A percentile compares a stretch with the other conserved stretches of the same genome.
Evolutionary conservation across 805 yeast species (phyloP).

Genomic region (Ogataea polymorpha): DNA sequence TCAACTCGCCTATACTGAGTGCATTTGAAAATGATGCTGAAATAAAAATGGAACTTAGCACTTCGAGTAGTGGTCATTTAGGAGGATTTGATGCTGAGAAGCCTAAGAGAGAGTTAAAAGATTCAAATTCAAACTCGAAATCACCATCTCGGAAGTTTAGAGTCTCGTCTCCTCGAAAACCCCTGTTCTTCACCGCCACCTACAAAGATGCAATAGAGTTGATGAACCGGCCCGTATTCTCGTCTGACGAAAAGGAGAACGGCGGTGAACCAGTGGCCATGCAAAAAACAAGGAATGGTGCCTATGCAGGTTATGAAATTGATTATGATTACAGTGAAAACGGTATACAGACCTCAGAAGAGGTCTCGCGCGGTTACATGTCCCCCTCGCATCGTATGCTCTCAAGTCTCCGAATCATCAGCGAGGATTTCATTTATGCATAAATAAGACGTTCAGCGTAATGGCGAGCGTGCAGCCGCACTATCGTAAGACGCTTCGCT

Average conservation of each 20-base stretch:
- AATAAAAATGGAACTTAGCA: neutral
- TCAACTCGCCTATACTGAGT: slow-evolving; percentile 1
- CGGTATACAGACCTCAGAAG: neutral
- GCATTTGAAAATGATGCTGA: neutral
- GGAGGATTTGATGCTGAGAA: neutral
- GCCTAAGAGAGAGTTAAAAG: neutral
- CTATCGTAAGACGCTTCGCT: slow-evolving; percentile 30
- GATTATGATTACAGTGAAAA: neutral
- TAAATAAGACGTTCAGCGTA: neutral
- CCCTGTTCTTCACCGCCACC: slow-evolving; percentile 1
- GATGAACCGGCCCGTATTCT: neutral
- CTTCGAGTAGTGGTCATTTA: neutral
- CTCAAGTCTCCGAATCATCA: slow-evolving; percentile 3
- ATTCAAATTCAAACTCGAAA: neutral
- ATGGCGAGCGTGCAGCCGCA: slow-evolving; percentile 13
- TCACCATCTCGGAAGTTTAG: too few species aligned
- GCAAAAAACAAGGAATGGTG: neutral
- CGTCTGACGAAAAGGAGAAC: slow-evolving; percentile 8
- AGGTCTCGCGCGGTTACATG: neutral
- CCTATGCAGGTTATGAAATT: neutral
- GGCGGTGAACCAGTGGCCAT: neutral
- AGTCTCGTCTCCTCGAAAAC: neutral
- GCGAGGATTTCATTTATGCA: slow-evolving; percentile 4
- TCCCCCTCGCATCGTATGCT: slow-evolving; percentile 9
- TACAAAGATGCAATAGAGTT: slow-evolving; percentile 1